Evolutionary conservation across 2,329 filamentous ascomycete genomes (phyloP).

Genomic region (Botrytis galanthina): DNA sequence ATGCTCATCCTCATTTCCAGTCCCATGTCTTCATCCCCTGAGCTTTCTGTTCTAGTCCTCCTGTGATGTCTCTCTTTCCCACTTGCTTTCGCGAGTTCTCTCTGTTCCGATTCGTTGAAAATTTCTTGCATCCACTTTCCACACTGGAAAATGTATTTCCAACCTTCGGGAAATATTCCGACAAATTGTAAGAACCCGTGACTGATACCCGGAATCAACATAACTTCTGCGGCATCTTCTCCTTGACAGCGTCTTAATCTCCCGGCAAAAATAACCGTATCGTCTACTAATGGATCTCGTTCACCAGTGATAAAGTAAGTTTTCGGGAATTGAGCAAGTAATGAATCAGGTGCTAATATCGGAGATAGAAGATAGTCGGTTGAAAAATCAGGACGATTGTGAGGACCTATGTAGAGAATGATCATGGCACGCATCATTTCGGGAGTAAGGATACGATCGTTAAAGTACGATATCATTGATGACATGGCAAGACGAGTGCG

Average conservation of each 20-base stretch:
- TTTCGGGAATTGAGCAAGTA: slow-evolving; percentile 86
- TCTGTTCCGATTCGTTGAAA: slow-evolving; percentile 54
- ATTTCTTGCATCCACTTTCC: slow-evolving; percentile 79
- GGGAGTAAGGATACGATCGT: slow-evolving; percentile 88
- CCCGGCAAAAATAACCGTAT: slow-evolving; percentile 94
- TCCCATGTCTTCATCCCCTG: slow-evolving; percentile 73
- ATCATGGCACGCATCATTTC: slow-evolving; percentile 99
- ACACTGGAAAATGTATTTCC: slow-evolving; percentile 79
- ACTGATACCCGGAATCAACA: slow-evolving; percentile 81
- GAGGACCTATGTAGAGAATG: slow-evolving; percentile 91
- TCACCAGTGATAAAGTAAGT: slow-evolving; percentile 94
- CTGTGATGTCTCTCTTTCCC: slow-evolving; percentile 24
- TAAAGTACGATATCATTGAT: slow-evolving; percentile 98
- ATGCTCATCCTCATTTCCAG: slow-evolving; percentile 73
- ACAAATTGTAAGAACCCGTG: slow-evolving; percentile 96
- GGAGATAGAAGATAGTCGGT: slow-evolving; percentile 90
- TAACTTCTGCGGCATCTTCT: slow-evolving; percentile 75
- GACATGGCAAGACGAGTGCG: slow-evolving; percentile 89
- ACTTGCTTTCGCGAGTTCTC: slow-evolving; percentile 37
- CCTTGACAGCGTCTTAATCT: slow-evolving; percentile 78
- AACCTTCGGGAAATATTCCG: slow-evolving; percentile 81
- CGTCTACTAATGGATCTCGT: slow-evolving; percentile 90
- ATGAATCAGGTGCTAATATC: slow-evolving; percentile 78
- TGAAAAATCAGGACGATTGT: slow-evolving; percentile 88
- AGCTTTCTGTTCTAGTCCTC: slow-evolving; percentile 32